Evolutionary conservation across 139 green algal genomes (phyloP).

Genomic region (Dunaliella sp.): DNA sequence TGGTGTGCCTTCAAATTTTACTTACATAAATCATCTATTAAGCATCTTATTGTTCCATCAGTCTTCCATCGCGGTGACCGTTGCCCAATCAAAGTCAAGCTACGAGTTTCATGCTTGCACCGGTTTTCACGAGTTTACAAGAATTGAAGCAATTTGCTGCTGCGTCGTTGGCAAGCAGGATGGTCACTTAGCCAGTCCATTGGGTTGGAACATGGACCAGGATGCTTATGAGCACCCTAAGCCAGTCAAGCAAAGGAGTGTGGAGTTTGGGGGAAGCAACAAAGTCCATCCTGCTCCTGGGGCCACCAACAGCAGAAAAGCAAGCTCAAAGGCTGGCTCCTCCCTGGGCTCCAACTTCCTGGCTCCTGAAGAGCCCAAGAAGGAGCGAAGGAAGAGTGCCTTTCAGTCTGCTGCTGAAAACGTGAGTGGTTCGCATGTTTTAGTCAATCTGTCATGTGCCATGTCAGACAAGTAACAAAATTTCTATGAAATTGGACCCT

Average conservation of each 20-base stretch:
- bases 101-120: too few relatives aligned
- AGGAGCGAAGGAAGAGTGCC: neutral
- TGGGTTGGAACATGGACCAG: neutral
- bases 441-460: too few relatives aligned
- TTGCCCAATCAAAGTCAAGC: too few relatives aligned
- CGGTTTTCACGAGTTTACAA: too few relatives aligned
- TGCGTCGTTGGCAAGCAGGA: neutral
- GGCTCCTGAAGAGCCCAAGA: neutral
- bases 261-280: neutral
- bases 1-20: too few relatives aligned
- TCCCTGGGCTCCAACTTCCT: neutral
- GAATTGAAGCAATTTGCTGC: too few relatives aligned
- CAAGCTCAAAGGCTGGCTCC: too few relatives aligned
- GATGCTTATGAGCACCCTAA: neutral
- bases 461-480: too few relatives aligned
- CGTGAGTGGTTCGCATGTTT: neutral
- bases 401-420: neutral
- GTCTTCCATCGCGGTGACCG: too few relatives aligned
- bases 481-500: too few relatives aligned
- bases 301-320: neutral
- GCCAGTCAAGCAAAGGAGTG: neutral
- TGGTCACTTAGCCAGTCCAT: neutral
- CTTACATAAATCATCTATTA: too few relatives aligned
- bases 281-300: neutral
- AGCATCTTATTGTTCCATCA: too few relatives aligned